Evolutionary conservation across 2,329 filamentous ascomycete species (phyloP).

Genomic region (Trichoderma guizhouense): DNA sequence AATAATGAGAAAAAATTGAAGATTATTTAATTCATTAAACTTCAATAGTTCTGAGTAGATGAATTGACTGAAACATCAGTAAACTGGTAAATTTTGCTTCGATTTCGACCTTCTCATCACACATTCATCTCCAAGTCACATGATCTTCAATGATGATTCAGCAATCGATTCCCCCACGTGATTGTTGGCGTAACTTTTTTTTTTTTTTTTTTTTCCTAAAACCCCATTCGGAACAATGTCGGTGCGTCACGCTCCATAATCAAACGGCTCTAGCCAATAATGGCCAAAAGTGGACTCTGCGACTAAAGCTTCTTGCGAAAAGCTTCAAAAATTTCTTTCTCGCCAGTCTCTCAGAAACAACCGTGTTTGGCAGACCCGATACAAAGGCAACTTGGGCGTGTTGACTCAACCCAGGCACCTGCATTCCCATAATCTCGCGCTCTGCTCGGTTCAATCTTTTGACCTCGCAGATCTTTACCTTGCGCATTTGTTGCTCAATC

Average conservation of each 20-base stretch:
- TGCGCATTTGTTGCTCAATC: neutral
- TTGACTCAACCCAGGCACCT: conserved; percentile 21
- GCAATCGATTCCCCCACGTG: neutral
- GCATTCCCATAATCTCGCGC: conserved; percentile 24
- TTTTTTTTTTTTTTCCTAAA: neutral
- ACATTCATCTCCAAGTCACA: neutral
- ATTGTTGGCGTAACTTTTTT: neutral
- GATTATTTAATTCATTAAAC: neutral
- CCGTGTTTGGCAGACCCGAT: conserved; percentile 16
- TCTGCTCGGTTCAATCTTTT: conserved; percentile 21
- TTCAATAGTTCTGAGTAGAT: neutral
- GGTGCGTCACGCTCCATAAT: conserved; percentile 7
- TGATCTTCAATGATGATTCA: conserved; percentile 5
- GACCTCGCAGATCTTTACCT: neutral
- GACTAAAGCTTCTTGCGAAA: conserved; percentile 24
- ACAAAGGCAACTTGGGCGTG: conserved; percentile 28
- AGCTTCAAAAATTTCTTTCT: conserved; percentile 41
- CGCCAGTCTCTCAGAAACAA: conserved; percentile 20
- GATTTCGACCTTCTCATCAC: neutral
- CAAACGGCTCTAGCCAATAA: conserved; percentile 15
- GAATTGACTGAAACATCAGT: neutral
- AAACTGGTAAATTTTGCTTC: neutral
- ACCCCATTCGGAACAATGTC: conserved; percentile 19
- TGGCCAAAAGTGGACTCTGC: conserved; percentile 18
- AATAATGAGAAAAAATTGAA: neutral